Base-by-base conservation (phyloP, 179 eudicot genomes). In the Carnegiea gigantea region DNA sequence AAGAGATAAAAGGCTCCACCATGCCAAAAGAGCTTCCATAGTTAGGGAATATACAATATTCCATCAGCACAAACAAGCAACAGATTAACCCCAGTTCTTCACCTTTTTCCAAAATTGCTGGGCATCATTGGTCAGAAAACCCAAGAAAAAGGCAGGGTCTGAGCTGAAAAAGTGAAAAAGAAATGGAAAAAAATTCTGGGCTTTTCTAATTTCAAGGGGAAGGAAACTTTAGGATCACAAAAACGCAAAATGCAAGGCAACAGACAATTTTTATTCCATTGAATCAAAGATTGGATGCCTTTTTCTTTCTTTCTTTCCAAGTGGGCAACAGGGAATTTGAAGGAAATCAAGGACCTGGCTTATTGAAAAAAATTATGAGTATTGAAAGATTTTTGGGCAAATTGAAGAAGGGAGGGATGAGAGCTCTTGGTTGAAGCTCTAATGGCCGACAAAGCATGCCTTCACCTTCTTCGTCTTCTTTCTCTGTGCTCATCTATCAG, bases 371-470 rank as follows among this genome's bases (percentile, higher is more conserved):
- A 85, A 76, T 30, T 4, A 83, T 70, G 73, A 54, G 71, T n/a
- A 51, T 51, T 17, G 83, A 67, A 79, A 51, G 77, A 81, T 77
- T 53, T 40, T 64, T 71, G 49, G 40, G 78, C 73, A 72, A 77
- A 84, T 72, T 33, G 26, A 59, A 6, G 44, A 51, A 82, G 40
- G 80, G 43, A 80, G 15, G 82, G 82, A 54, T 78, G 87, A 73
- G 77, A 85, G 87, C 59, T 88, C 80, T 82, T 54, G 70, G 77
- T 14, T 86, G 90, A 88, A 89, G 90, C 86, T 87, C 53, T 81
- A 88, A 92, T 91, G 94, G 96, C 94, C 92, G 94, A 92, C 96
- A 87, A 90, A 80, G 93, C 94, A 92, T 91, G 96, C 86, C 75
- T 74, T 79, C 80, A 77, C 80, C 59, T 72, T 82, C 78, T 73